These are phyloP conservation scores for Leptosphaerulina australis DNA, from an alignment of 2,329 filamentous ascomycete genomes.

Conservation along the genomic window DNA sequence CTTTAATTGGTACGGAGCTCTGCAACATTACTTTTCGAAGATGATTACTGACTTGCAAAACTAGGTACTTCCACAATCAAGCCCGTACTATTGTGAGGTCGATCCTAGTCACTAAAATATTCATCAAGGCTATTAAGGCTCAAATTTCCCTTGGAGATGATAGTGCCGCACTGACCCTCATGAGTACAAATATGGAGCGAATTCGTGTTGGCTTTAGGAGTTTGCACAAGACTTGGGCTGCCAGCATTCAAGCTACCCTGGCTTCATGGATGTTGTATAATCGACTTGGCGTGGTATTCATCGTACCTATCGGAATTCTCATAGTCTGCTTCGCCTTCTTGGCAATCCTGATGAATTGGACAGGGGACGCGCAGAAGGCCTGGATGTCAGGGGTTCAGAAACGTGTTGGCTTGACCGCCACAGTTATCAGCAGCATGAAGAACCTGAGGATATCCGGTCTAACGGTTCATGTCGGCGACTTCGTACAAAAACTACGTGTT, in stretches of 20 bases:
- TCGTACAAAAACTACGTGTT: conserved; percentile 45
- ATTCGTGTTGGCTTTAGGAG: conserved; percentile 18
- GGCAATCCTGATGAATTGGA: too few relatives aligned
- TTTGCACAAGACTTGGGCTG: conserved; percentile 33
- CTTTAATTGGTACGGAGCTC: too few relatives aligned
- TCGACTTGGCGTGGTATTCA: conserved; percentile 29
- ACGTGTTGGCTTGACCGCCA: conserved; percentile 34
- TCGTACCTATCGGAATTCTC: conserved; percentile 29
- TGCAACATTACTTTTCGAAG: too few relatives aligned
- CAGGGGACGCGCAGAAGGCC: conserved; percentile 25
- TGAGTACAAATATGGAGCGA: conserved; percentile 35
- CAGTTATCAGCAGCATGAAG: conserved; percentile 48
- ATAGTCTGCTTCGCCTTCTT: conserved; percentile 24
- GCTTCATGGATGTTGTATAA: conserved; percentile 25
- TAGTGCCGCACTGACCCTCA: conserved; percentile 26
- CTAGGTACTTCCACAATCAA: too few relatives aligned
- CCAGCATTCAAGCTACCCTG: conserved; percentile 18
- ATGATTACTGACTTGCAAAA: too few relatives aligned
- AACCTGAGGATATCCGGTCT: conserved; percentile 50
- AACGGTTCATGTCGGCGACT: conserved; percentile 32
- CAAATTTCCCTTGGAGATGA: conserved; percentile 7
- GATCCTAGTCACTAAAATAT: background rate
- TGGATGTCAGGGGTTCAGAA: conserved; percentile 38
- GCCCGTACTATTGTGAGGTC: too few relatives aligned
- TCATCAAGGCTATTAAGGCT: background rate